These are phyloP conservation scores for Angophora floribunda DNA, from an alignment of 345 rosid genomes.

Conservation along the genomic window DNA sequence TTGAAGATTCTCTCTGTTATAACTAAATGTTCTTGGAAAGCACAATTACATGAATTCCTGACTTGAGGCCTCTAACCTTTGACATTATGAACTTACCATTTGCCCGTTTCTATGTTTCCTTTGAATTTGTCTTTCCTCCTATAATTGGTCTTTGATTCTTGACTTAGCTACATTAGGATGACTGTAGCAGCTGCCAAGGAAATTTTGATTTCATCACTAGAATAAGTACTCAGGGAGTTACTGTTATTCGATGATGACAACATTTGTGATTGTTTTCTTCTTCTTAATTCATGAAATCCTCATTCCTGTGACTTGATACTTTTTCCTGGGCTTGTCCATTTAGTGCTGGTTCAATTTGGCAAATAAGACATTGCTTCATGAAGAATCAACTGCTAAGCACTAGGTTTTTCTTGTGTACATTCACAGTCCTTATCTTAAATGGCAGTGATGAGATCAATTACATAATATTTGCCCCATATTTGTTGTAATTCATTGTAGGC, in stretches of 20 bases:
- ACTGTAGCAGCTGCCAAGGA: neutral
- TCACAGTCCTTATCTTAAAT: neutral
- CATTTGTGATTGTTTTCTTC: neutral
- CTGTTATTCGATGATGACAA: neutral
- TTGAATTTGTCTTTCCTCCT: neutral
- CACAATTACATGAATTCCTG: neutral
- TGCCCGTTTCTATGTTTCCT: neutral
- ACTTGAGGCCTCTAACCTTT: neutral
- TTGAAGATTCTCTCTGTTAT: neutral
- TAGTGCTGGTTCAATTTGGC: neutral
- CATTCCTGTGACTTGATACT: neutral
- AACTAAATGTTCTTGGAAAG: neutral
- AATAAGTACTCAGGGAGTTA: neutral
- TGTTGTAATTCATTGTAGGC: slow-evolving; percentile 37
- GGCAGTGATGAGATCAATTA: neutral
- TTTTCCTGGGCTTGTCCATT: neutral
- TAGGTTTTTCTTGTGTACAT: neutral
- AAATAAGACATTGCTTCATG: neutral
- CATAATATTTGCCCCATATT: neutral
- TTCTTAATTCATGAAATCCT: neutral
- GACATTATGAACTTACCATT: neutral
- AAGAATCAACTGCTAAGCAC: neutral
- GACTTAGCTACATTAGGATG: neutral
- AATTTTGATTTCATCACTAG: neutral
- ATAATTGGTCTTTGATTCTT: neutral